Percentiles rank a stretch among this genome's conserved stretches.
phyloP scores from a whole-genome alignment of 169 alveolate species.

The Cryptosporidium canis region DNA sequence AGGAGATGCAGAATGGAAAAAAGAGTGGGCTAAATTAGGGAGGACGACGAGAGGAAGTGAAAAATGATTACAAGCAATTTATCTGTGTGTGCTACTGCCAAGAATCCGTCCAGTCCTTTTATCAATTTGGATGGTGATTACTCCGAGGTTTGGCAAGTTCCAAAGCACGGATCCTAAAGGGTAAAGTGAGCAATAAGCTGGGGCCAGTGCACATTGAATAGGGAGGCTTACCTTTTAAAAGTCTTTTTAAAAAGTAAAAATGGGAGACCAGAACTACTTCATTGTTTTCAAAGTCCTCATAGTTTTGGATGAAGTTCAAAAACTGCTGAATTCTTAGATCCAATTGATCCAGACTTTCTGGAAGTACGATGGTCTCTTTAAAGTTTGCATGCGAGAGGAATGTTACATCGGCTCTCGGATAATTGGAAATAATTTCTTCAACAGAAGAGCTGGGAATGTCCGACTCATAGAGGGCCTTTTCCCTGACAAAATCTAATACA shows the following conservation, averaged over 20 bases:
- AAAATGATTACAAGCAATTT: background rate
- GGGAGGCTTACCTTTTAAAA: conserved; percentile 36
- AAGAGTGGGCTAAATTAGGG: background rate
- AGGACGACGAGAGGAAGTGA: background rate
- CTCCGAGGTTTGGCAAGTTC: conserved; percentile 62
- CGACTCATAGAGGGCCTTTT: conserved; percentile 17
- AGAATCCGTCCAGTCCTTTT: conserved; percentile 12
- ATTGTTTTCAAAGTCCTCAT: conserved; percentile 15
- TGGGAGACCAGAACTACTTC: conserved; percentile 49
- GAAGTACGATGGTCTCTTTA: conserved; percentile 14
- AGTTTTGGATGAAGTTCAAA: conserved; percentile 10
- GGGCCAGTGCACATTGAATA: background rate
- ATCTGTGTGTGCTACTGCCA: background rate
- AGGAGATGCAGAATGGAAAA: background rate
- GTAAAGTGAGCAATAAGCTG: background rate
- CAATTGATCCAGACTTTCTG: conserved; percentile 40
- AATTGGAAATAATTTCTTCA: conserved; percentile 2
- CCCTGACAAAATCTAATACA: conserved; percentile 36
- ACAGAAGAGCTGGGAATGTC: conserved; percentile 13
- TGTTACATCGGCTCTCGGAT: conserved; percentile 45
- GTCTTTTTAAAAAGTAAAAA: conserved; percentile 37
- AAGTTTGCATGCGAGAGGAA: conserved; percentile 3
- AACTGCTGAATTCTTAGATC: conserved; percentile 43
- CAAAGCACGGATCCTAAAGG: conserved; percentile 17
- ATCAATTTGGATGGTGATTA: conserved; percentile 15